Evolutionary conservation across 176 grass and related monocot species (phyloP).

Genomic region (Ensete ventricosum): DNA sequence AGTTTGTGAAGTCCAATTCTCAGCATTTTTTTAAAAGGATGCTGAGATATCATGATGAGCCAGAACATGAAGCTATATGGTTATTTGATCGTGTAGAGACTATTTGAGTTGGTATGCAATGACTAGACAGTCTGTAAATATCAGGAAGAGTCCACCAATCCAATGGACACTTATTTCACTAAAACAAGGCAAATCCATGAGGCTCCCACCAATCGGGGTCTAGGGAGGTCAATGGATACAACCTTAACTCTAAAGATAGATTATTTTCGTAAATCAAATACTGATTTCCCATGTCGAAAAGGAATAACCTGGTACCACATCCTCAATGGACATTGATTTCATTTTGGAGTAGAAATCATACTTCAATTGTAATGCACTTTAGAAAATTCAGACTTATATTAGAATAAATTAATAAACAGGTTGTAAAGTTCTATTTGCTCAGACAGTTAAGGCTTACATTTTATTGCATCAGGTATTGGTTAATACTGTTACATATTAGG

Average conservation of each 20-base stretch:
- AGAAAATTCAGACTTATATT: no score
- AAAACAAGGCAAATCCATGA: no score
- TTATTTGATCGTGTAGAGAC: background rate
- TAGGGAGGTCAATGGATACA: no score
- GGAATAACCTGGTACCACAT: no score
- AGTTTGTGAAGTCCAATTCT: background rate
- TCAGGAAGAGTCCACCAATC: background rate
- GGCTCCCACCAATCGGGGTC: no score
- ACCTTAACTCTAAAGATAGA: no score
- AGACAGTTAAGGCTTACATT: background rate
- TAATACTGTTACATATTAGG: no score
- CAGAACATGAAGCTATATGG: background rate
- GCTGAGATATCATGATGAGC: background rate
- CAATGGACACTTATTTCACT: background rate
- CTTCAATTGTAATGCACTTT: no score
- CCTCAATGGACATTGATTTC: background rate
- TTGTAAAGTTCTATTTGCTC: background rate
- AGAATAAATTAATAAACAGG: background rate
- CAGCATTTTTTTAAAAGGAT: background rate
- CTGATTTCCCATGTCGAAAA: no score
- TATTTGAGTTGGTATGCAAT: background rate
- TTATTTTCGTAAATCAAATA: no score
- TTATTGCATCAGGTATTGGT: background rate
- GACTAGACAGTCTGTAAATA: background rate
- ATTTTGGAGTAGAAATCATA: background rate